phyloP scores from a whole-genome alignment of 2,329 filamentous ascomycete species.

The Calcarisporium arbuscula region DNA sequence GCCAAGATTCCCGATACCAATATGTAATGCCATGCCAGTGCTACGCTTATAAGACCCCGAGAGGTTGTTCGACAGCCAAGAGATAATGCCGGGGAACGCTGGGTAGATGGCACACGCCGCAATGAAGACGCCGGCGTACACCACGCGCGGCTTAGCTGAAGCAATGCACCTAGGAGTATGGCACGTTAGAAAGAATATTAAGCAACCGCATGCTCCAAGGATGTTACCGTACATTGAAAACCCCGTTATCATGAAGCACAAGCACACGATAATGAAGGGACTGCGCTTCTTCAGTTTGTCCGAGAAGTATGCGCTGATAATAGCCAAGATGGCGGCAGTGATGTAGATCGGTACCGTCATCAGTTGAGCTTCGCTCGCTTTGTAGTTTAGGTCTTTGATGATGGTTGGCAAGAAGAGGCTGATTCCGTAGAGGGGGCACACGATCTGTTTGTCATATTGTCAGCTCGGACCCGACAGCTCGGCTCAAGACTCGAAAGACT shows the following conservation, averaged over 20 bases:
- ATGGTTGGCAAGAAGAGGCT: slow-evolving; percentile 59
- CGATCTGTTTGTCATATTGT: slow-evolving; percentile 33
- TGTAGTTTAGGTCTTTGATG: slow-evolving; percentile 53
- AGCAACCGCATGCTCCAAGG: too few species aligned
- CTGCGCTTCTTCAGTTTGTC: slow-evolving; percentile 47
- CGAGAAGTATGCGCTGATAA: slow-evolving; percentile 47
- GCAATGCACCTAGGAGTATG: slow-evolving; percentile 48
- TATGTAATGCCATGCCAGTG: slow-evolving; percentile 59
- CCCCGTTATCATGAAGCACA: slow-evolving; percentile 48
- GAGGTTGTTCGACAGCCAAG: slow-evolving; percentile 75
- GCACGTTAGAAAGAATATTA: not conserved
- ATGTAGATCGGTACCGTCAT: slow-evolving; percentile 58
- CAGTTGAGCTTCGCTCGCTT: slow-evolving; percentile 52
- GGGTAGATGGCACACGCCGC: slow-evolving; percentile 76
- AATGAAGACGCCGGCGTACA: slow-evolving; percentile 72
- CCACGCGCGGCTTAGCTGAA: slow-evolving; percentile 48
- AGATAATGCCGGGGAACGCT: slow-evolving; percentile 69
- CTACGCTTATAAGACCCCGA: slow-evolving; percentile 60
- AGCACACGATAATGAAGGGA: slow-evolving; percentile 49
- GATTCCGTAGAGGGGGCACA: slow-evolving; percentile 50
- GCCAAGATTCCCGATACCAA: slow-evolving; percentile 53
- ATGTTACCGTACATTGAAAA: slow-evolving; percentile 41
- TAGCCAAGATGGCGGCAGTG: slow-evolving; percentile 54
- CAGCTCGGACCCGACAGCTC: too few species aligned
- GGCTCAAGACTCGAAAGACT: slow-evolving; percentile 8